Evolutionary conservation across 2,329 filamentous ascomycete species (phyloP), one percentile per base, ranked within the genome.

Genomic region (Fusarium sp.): DNA sequence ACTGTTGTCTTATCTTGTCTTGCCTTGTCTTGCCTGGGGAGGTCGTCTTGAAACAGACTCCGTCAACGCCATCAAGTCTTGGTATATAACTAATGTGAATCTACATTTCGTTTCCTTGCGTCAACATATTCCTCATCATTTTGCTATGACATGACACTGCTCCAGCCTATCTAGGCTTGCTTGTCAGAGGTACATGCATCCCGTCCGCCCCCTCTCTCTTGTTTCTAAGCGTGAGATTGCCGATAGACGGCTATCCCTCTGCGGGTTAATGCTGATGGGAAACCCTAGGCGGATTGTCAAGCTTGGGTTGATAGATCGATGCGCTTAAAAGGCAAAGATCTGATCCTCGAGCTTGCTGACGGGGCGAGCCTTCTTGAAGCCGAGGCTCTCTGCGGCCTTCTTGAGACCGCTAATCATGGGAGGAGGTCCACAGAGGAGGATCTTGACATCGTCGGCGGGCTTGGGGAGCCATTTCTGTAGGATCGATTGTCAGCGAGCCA

Each of bases 291-390:
- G 60, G 27, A n/a, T 43, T 8, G n/a, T 24, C 31, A 59, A 61
- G 62, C 31, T 39, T 41, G n/a, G 35, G 43, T 50, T 29, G 45
- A 39, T 39, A 37, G 22, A 27, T 45, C n/a, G 31, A 52, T 29
- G 33, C 39, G 66, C 56, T 81, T 84, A 86, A 86, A 99, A 99
- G 81, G 94, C 95, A 87, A 99, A 99, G 77, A 99, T 94, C 85
- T 98, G 97, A 84, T 99, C 97, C 82, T 96, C 94, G 64, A 98
- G 92, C 91, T 98, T 98, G 92, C 95, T 98, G 80, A 98, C 95
- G 52, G 96, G 95, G 71, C 92, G 91, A 48, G 97, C 94, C 89
- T 98, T 98, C 81, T 94, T 90, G 88, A 93, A 99, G 68, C 97
- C 97, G 22, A 98, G 89, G 73, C 91, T 89, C 85, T 97, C 95